Conservation (phyloP, 305 asterid species). For the Striga hermonthica region DNA sequence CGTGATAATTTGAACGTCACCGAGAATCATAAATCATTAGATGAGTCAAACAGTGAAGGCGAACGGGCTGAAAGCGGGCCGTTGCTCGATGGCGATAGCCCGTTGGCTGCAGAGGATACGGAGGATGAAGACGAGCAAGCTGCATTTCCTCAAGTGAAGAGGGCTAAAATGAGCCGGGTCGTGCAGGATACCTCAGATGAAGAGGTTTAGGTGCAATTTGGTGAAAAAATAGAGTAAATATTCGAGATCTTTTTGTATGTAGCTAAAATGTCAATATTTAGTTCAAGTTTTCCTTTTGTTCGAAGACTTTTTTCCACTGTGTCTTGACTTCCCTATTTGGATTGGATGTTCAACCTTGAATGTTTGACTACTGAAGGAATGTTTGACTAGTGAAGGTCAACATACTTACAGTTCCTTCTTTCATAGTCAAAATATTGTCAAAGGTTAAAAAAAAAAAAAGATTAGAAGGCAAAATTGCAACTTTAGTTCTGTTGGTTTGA, state of each 20-base stretch:
- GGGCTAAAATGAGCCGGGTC: conserved; percentile 47
- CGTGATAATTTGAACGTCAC: conserved; percentile 31
- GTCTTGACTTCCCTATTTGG: too few relatives aligned
- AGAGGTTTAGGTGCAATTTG: conserved; percentile 35
- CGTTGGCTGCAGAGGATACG: conserved; percentile 46
- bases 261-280: neutral
- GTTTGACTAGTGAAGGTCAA: too few relatives aligned
- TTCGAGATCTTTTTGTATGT: neutral
- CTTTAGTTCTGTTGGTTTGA: too few relatives aligned
- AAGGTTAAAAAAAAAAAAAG: too few relatives aligned
- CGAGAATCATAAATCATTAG: conserved; percentile 37
- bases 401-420: too few relatives aligned
- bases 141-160: conserved; percentile 41
- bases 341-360: too few relatives aligned
- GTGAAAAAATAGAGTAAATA: neutral
- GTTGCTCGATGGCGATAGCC: conserved; percentile 29
- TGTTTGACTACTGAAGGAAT: too few relatives aligned
- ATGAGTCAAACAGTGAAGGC: conserved; percentile 39
- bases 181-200: conserved; percentile 62
- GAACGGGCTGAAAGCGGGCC: conserved; percentile 32
- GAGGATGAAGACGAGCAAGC: conserved; percentile 44
- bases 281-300: neutral
- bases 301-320: too few relatives aligned
- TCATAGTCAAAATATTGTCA: too few relatives aligned
- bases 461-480: too few relatives aligned